Evolutionary conservation across 2,329 filamentous ascomycete genomes (phyloP).

Genomic region (Monilinia polystroma): DNA sequence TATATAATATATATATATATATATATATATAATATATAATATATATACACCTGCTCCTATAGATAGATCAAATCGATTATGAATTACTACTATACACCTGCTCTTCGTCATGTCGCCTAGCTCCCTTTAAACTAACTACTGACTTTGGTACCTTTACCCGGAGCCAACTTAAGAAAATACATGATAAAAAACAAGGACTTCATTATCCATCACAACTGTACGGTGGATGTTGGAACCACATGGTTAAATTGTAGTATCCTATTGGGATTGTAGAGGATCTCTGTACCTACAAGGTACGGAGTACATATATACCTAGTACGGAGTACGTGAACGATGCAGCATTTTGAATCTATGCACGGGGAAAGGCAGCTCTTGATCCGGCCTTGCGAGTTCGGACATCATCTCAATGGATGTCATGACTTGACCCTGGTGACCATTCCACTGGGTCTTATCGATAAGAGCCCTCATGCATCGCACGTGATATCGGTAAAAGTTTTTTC

Average conservation of each 20-base stretch:
- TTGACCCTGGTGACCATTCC: background rate
- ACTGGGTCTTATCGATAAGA: conserved; percentile 21
- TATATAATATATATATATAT: too few species aligned
- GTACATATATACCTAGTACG: too few species aligned
- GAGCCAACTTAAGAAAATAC: background rate
- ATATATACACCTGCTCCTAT: too few species aligned
- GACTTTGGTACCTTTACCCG: background rate
- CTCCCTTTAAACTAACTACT: too few species aligned
- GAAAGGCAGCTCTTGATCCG: background rate
- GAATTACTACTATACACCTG: too few species aligned
- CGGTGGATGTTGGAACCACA: background rate
- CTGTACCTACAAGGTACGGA: too few species aligned
- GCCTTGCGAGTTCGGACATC: conserved; percentile 10
- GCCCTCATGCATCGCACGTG: background rate
- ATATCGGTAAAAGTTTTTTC: conserved; percentile 16
- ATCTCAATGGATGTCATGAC: background rate
- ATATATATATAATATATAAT: too few species aligned
- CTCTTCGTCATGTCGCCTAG: background rate
- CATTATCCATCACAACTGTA: background rate
- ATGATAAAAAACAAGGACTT: background rate
- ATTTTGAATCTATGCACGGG: too few species aligned
- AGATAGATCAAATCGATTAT: too few species aligned
- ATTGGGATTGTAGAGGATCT: background rate
- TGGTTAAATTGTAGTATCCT: background rate
- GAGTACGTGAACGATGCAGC: background rate